Percentiles rank a stretch among this genome's conserved stretches.
Conservation (phyloP, 345 rosid species). For the Xanthoceras sorbifolium region DNA sequence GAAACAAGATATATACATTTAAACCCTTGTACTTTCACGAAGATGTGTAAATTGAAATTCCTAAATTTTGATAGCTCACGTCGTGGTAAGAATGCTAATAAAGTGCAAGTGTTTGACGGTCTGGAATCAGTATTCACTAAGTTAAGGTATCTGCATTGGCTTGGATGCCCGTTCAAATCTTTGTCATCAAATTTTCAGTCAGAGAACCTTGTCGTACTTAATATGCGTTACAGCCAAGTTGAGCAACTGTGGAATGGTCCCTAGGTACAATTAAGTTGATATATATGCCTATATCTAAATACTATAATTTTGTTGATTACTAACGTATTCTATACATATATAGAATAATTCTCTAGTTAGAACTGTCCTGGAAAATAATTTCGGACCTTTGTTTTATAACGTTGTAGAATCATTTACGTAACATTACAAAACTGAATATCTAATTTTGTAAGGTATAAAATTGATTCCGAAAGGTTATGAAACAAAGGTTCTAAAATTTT, state of each 20-base stretch:
- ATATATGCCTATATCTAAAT: background rate
- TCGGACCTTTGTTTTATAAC: too few relatives aligned
- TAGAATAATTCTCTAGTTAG: too few relatives aligned
- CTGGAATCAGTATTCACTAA: background rate
- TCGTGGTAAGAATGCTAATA: background rate
- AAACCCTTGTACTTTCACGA: slow-evolving; percentile 11
- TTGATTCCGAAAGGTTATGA: too few relatives aligned
- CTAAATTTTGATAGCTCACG: background rate
- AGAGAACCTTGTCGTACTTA: slow-evolving; percentile 8
- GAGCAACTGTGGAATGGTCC: background rate
- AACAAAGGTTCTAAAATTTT: too few relatives aligned
- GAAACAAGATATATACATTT: background rate
- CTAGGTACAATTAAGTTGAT: background rate
- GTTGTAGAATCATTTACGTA: too few relatives aligned
- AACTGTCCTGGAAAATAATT: too few relatives aligned
- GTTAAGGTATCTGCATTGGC: slow-evolving; percentile 21
- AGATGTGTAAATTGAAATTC: slow-evolving; percentile 7
- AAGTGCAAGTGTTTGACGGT: background rate
- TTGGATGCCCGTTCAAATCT: background rate
- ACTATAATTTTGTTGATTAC: background rate
- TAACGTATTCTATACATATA: background rate
- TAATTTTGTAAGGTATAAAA: too few relatives aligned
- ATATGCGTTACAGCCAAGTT: slow-evolving; percentile 5
- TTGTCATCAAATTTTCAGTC: background rate
- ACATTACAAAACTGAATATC: too few relatives aligned